Evolutionary conservation across 2,329 filamentous ascomycete species (phyloP), one percentile per base, ranked within the genome.

Genomic region (Karstenula rhodostoma): DNA sequence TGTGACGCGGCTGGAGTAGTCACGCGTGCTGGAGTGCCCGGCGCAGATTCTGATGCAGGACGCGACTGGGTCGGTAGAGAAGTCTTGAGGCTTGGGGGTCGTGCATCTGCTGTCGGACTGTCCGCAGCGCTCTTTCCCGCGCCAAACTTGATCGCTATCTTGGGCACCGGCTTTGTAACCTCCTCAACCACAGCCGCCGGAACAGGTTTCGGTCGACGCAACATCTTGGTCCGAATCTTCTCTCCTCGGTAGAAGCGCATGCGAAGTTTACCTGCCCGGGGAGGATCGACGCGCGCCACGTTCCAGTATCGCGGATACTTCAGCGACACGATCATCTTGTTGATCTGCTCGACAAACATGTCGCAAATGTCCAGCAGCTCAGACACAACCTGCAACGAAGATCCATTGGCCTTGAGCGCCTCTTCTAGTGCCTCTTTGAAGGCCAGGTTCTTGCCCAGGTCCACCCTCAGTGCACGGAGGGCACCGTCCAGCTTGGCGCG

Each of bases 401-500:
- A 78, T 5, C 71, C 73, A 1, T 79, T 81, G 0, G 86, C 78
- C 42, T 79, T 81, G 66, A 86, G 81, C 2, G 86, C 87, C 57
- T 83, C 79, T 81, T 86, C 87, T 4, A 90, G 71, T 13, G 83
- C 82, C 42, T 83, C 73, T 65, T 83, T 83, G 57, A 90, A 79
- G 2, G 75, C 71, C 37, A 78, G 62, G 51, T 88, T 83, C 7
- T 76, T 70, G 3, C 77, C 77, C 19, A 90, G 66, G 55, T 87
- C 84, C 35, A 74, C 73, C 69, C 84, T 88, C 40, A 90, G 74
- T 1, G 85, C 86, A 32, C 79, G 79, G 25, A 88, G 74, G 6
- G 87, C 87, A 33, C 86, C 86, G 29, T 85, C 81, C n/a, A 88
- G 78, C 3, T 82, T 87, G 63, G 84, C 82, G 52, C 87, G 81